A percentile compares a stretch with the other conserved stretches of the same genome.
These are phyloP conservation scores for Berkeleyomyces rouxiae DNA, from an alignment of 2,329 filamentous ascomycete genomes.

Conservation along the genomic window DNA sequence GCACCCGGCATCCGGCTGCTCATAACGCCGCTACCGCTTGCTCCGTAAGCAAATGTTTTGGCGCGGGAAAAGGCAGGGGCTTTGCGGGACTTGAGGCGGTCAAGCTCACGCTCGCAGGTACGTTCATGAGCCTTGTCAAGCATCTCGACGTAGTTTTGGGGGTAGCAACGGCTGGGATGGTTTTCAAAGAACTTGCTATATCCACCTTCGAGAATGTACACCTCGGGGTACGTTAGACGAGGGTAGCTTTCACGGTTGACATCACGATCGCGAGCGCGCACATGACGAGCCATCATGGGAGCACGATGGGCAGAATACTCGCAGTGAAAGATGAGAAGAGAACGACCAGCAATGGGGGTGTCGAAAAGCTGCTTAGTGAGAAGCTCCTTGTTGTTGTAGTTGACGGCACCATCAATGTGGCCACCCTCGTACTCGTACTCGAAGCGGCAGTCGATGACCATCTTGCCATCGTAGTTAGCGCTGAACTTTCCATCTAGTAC, in stretches of 20 bases:
- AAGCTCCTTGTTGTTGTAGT: conserved; percentile 92
- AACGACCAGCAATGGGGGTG: conserved; percentile 47
- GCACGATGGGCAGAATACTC: conserved; percentile 96
- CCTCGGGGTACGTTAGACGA: conserved; percentile 79
- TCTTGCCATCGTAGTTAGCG: conserved; percentile 58
- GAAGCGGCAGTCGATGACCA: conserved; percentile 91
- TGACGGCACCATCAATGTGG: conserved; percentile 83
- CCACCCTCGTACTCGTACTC: conserved; percentile 98
- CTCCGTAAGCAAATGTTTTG: conserved; percentile 86
- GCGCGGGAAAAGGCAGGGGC: conserved; percentile 56
- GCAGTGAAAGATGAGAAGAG: conserved; percentile 85
- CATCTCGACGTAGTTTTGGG: conserved; percentile 96
- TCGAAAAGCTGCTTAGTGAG: conserved; percentile 66
- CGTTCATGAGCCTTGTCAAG: conserved; percentile 76
- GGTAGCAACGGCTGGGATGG: conserved; percentile 67
- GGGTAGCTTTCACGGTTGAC: conserved; percentile 79
- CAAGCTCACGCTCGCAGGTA: conserved; percentile 88
- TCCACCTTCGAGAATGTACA: conserved; percentile 92
- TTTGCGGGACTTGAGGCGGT: conserved; percentile 75
- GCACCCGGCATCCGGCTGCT: neutral
- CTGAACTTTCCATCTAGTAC: conserved; percentile 74
- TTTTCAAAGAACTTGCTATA: conserved; percentile 85
- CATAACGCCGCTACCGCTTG: conserved; percentile 1
- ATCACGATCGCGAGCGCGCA: conserved; percentile 75
- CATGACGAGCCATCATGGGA: conserved; percentile 86